Evolutionary conservation across 2,329 filamentous ascomycete species (phyloP).

Genomic region (Tolypocladium pustulatum): DNA sequence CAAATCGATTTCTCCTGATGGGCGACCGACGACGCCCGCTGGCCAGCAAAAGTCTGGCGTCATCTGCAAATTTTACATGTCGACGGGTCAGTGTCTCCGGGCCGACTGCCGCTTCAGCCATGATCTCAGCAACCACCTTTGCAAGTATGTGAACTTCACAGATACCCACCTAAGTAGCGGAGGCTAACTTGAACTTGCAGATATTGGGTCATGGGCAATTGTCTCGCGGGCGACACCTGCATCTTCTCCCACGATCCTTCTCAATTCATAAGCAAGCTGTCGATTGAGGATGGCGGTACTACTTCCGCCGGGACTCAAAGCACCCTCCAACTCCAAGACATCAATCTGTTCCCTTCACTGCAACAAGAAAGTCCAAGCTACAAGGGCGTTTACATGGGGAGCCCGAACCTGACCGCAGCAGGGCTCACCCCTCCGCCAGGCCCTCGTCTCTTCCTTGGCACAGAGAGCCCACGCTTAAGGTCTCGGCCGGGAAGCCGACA

Average conservation of each 20-base stretch:
- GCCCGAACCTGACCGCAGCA: conserved; percentile 39
- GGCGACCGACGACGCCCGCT: conserved; percentile 66
- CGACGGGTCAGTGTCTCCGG: conserved; percentile 87
- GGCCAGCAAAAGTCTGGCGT: conserved; percentile 72
- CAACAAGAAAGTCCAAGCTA: conserved; percentile 49
- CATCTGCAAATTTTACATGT: conserved; percentile 95
- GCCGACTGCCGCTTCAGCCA: conserved; percentile 97
- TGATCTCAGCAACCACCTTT: conserved; percentile 88
- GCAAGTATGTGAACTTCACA: conserved; percentile 63
- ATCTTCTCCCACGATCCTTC: conserved; percentile 96
- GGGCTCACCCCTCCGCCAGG: conserved; percentile 58
- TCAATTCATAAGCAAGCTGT: conserved; percentile 71
- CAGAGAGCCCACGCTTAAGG: conserved; percentile 57
- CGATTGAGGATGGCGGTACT: conserved; percentile 57
- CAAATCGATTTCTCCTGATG: conserved; percentile 73
- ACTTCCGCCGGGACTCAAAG: conserved; percentile 53
- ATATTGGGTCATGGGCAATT: conserved; percentile 95
- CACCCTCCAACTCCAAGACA: conserved; percentile 71
- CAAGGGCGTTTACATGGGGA: conserved; percentile 40
- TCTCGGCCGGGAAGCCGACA: conserved; percentile 80
- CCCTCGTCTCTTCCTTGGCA: conserved; percentile 50
- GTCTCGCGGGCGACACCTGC: conserved; percentile 84
- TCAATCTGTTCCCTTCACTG: conserved; percentile 75
- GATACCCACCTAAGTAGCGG: neutral
- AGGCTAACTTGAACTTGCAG: conserved; percentile 28